A percentile compares a stretch with the other conserved stretches of the same genome.
phyloP scores from a whole-genome alignment of 768 basidiomycete genomes.

The Boletellus ananas region DNA sequence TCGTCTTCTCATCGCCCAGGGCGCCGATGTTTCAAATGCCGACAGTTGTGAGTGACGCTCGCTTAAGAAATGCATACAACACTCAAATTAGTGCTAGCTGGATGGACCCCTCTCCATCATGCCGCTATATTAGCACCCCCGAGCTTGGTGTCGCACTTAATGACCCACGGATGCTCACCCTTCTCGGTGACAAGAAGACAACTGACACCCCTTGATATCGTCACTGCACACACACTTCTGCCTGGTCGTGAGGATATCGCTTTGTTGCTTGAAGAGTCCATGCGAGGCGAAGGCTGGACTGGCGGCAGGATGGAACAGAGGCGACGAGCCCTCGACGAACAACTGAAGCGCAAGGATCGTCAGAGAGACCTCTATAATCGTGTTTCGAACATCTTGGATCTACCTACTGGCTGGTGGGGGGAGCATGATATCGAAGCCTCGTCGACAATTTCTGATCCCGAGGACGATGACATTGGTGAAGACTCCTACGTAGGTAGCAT shows the following conservation, averaged over 20 bases:
- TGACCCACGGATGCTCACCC: constrained; percentile 89
- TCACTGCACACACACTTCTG: constrained; percentile 76
- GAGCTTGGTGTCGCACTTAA: constrained; percentile 85
- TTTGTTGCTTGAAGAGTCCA: constrained; percentile 82
- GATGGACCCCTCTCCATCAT: constrained; percentile 95
- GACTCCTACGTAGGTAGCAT: constrained; percentile 43
- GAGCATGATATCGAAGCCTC: constrained; percentile 42
- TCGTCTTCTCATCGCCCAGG: constrained; percentile 71
- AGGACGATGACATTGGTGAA: constrained; percentile 49
- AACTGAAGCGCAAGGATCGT: constrained; percentile 48
- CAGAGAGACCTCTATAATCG: constrained; percentile 55
- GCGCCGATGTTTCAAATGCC: constrained; percentile 56
- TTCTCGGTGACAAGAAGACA: constrained; percentile 73
- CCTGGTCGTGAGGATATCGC: constrained; percentile 84
- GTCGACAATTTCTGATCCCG: constrained; percentile 44
- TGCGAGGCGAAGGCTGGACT: constrained; percentile 81
- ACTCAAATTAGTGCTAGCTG: constrained; percentile 47
- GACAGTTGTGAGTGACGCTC: constrained; percentile 55
- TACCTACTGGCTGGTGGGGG: constrained; percentile 66
- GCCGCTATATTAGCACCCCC: constrained; percentile 86
- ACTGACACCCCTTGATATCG: constrained; percentile 84
- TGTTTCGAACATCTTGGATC: constrained; percentile 52
- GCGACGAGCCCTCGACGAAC: constrained; percentile 56
- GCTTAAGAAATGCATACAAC: not conserved
- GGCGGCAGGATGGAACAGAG: constrained; percentile 72